phyloP scores from a whole-genome alignment of 2,329 filamentous ascomycete genomes.

The Rutstroemia sp. region DNA sequence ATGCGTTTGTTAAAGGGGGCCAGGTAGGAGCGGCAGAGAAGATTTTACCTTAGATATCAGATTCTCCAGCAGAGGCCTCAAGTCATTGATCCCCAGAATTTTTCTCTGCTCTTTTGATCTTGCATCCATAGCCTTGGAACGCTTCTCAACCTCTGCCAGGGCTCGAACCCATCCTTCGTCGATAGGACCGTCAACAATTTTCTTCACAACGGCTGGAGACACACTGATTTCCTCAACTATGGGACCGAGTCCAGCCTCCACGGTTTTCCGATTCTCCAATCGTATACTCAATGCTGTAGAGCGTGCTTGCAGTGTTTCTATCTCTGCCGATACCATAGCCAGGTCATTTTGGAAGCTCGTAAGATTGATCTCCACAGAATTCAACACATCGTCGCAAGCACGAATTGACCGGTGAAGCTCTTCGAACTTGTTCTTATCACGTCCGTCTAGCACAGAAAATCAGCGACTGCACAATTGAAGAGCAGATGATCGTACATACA shows the following conservation, averaged over 20 bases:
- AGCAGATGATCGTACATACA: slow-evolving; percentile 45
- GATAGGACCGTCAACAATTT: slow-evolving; percentile 81
- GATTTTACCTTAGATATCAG: slow-evolving; percentile 65
- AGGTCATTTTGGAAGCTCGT: slow-evolving; percentile 91
- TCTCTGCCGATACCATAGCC: slow-evolving; percentile 86
- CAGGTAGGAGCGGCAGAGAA: background rate
- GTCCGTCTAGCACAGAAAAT: slow-evolving; percentile 50
- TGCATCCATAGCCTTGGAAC: slow-evolving; percentile 63
- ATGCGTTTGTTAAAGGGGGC: background rate
- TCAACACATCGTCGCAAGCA: slow-evolving; percentile 87
- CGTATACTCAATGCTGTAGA: slow-evolving; percentile 77
- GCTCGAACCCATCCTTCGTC: slow-evolving; percentile 85
- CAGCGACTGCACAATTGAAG: slow-evolving; percentile 8
- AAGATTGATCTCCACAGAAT: slow-evolving; percentile 87
- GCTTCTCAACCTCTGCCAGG: slow-evolving; percentile 75
- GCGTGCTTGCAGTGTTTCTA: slow-evolving; percentile 83
- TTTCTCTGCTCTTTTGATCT: slow-evolving; percentile 52
- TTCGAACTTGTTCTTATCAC: slow-evolving; percentile 77
- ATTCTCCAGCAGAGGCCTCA: slow-evolving; percentile 78
- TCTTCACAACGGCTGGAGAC: slow-evolving; percentile 73
- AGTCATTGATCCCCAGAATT: slow-evolving; percentile 72
- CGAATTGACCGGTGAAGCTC: slow-evolving; percentile 83
- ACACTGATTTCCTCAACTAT: slow-evolving; percentile 89
- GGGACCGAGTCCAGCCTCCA: slow-evolving; percentile 81
- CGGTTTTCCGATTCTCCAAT: slow-evolving; percentile 79